A percentile compares a stretch with the other conserved stretches of the same genome.
phyloP scores from a whole-genome alignment of 129 eudicot species.

The Mikania micrantha region DNA sequence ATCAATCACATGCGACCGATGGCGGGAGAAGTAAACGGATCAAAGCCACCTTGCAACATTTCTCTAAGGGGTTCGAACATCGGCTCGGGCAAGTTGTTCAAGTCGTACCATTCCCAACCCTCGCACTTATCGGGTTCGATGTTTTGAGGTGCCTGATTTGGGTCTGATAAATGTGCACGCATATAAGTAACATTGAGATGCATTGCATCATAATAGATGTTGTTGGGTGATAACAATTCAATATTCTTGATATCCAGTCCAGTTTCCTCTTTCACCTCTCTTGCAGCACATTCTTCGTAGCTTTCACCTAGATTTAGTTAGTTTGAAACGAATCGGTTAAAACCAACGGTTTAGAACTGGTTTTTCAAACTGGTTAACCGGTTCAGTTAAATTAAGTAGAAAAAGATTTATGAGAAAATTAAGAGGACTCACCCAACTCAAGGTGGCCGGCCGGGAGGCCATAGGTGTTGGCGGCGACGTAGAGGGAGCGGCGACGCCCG shows the following conservation, averaged over 20 bases:
- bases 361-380: too few species aligned
- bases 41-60: constrained; percentile 40
- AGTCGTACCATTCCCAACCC: constrained; percentile 89
- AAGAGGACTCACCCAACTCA: too few species aligned
- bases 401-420: too few species aligned
- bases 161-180: constrained; percentile 55
- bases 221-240: constrained; percentile 52
- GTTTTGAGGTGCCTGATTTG: constrained; percentile 45
- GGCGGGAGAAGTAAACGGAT: constrained; percentile 32
- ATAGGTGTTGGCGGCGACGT: constrained; percentile 47
- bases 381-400: too few species aligned
- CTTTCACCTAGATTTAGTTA: constrained; percentile 46
- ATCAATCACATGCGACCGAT: not conserved
- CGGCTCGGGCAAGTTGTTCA: constrained; percentile 69
- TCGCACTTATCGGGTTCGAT: constrained; percentile 79
- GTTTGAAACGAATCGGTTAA: too few species aligned
- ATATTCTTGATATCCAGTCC: constrained; percentile 54
- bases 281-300: constrained; percentile 79
- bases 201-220: constrained; percentile 26
- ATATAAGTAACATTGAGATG: constrained; percentile 45
- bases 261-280: constrained; percentile 91
- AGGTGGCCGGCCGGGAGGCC: constrained; percentile 90
- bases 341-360: too few species aligned
- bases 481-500: constrained; percentile 62
- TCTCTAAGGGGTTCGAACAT: constrained; percentile 45